Evolutionary conservation across 2,329 filamentous ascomycete species (phyloP), one percentile per base, ranked within the genome.

Genomic region (Scortechinia acanthostroma): DNA sequence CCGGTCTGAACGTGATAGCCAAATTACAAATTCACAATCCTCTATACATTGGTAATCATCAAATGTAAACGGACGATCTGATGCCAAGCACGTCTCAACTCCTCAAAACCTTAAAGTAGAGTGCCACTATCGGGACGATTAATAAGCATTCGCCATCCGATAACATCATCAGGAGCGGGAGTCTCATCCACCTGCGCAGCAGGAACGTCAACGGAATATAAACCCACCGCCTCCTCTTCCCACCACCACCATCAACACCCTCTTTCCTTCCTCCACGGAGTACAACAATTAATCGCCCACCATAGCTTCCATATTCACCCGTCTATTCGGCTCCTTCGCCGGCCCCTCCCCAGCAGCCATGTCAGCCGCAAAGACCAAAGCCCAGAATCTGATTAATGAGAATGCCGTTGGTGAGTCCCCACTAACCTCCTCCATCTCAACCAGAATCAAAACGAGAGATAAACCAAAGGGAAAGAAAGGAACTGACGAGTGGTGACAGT

Each of bases 331-430:
- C 56, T 64, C 73, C 45, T 62, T 70, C 61, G 71, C 75, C 64
- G 68, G 67, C 53, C 61, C 71, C 50, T 61, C 72, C 49, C 73
- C 85, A 55, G 73, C 77, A 68, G 77, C 70, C 58, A 94, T 95
- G 87, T 83, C 88, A 59, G 80, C 86, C 62, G 87, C 88, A 59
- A 88, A 87, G 70, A 74, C 77, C 51, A 94, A 94, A 69, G 88
- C 87, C 50, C 81, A 95, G 67, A 66, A 73, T 59, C 83, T 96
- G 70, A 95, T 97, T 65, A 80, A 93, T 67, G 83, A 91, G 60
- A 93, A 95, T 71, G 70, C 80, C 57, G 90, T 95, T 65, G 83
- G 85, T 88, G 73, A 46, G 83, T 70, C 19, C 4, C 45, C 19
- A 43, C 40, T 45, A 30, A n/a, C 15, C 23, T 25, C 28, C 44